Base-by-base conservation (phyloP, 148 eudicot species). In the Fagopyrum esculentum region DNA sequence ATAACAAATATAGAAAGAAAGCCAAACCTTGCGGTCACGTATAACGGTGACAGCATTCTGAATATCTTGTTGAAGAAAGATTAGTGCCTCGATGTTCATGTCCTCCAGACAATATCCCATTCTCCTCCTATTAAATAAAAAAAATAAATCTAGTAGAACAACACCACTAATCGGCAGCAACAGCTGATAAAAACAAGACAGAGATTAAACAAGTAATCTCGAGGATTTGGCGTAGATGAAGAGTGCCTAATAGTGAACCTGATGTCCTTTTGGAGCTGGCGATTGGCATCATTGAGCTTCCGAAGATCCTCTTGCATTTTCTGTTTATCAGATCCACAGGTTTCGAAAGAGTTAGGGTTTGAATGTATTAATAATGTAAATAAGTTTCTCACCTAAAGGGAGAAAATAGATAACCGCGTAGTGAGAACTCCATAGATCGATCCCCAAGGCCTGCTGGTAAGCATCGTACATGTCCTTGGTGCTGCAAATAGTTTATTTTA, bases 401-500 rank as follows among this genome's bases (percentile, higher is more conserved):
- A 78, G 30, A 17, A 70, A 52, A 45, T 11, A 48, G 15, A 12
- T 0, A 51, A 93, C 98, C 94, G 90, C 85, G 69, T 88, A 90
- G 73, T 93, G 94, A 35, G 90, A 81, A 80, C 71, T 81, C 97
- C 98, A 93, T 0, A 93, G 74, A 85, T 93, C 98, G 72, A 83
- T 76, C 13, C 83, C 84, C 61, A 45, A 29, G 19, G 77, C 63
- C 79, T 81, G 77, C 86, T 91, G 95, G 77, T 88, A 93, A 81
- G 57, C 80, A 77, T 93, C 97, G 63, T 82, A 83, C 45, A 93
- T 45, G 55, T 85, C 78, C 80, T 93, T 93, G 17, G 84, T 82
- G 80, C 98, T 93, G 2, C 74, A 16, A 68, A 35, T 6, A 12
- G 2, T 17, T 13, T 9, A 66, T 50, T 35, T 74, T 15, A 30